These are phyloP conservation scores for Sedum album DNA, from an alignment of 164 flowering plant species.

Conservation along the genomic window DNA sequence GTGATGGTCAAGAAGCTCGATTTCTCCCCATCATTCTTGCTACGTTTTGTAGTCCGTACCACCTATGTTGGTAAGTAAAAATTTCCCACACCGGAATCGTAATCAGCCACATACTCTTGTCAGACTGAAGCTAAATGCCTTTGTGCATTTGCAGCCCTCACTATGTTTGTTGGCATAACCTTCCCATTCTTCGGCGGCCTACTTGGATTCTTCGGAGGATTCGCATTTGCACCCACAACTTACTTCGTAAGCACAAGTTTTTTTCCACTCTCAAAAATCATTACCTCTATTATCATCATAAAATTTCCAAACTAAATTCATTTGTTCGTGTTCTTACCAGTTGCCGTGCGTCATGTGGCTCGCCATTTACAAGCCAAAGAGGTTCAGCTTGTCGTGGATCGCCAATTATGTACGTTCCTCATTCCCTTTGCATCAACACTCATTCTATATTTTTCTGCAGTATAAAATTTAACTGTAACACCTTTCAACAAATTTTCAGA, in stretches of 20 bases:
- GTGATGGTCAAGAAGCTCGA: slow-evolving; percentile 34
- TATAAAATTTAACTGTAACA: not conserved
- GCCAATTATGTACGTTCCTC: slow-evolving; percentile 29
- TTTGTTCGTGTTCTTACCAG: slow-evolving; percentile 19
- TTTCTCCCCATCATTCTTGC: slow-evolving; percentile 25
- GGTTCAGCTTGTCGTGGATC: slow-evolving; percentile 41
- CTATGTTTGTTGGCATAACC: slow-evolving; percentile 39
- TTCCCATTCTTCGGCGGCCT: slow-evolving; percentile 53
- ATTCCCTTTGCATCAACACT: not conserved
- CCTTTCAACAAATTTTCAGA: slow-evolving; percentile 21
- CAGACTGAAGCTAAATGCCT: not conserved
- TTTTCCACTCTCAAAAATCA: not conserved
- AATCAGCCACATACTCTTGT: not conserved
- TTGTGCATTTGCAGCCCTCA: slow-evolving; percentile 20
- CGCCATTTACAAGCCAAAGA: slow-evolving; percentile 47
- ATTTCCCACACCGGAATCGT: not conserved
- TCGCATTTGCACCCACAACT: slow-evolving; percentile 56
- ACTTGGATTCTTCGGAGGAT: slow-evolving; percentile 52
- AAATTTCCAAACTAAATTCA: not conserved
- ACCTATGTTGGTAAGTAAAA: slow-evolving; percentile 37
- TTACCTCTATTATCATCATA: not conserved
- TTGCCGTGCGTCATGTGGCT: slow-evolving; percentile 69
- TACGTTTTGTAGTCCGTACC: slow-evolving; percentile 34
- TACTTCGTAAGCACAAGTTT: slow-evolving; percentile 38
- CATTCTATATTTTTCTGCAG: not conserved